Evolutionary conservation across 495 filamentous ascomycete species (phyloP), one percentile per base, ranked within the genome.

Genomic region (Friedmanniomyces endolithicus): DNA sequence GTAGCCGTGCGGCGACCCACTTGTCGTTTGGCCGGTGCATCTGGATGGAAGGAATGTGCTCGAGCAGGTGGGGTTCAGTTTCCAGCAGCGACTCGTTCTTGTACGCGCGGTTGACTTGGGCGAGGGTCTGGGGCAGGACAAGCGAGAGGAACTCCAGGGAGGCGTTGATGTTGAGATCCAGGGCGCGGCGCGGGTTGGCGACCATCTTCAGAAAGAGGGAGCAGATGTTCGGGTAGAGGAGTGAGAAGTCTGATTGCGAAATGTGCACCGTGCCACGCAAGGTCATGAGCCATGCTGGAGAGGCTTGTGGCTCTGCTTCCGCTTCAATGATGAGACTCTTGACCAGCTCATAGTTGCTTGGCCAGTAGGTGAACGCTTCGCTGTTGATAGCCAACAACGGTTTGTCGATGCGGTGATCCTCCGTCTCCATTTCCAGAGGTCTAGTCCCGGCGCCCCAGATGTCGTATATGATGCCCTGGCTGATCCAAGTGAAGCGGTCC

Each of bases 361-460:
- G 70, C 79, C 79, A 81, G 64, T 81, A 75, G 68, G 78, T 78
- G 63, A 80, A 82, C 4, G 77, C 80, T 65, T 83, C 77, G 14
- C 72, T 76, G 55, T 80, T 81, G 64, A 83, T 74, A 17, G 72
- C 75, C 14, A 81, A 65, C 12, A 83, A 61, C 17, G 78, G 79
- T 25, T 69, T 67, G 50, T 65, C 63, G 33, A 81, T 70, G 16
- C 68, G 63, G 52, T 74, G 67, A 12, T 66, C 50, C 9, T 67
- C 55, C 14, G 44, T 16, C 7, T 71, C 63, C 11, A 63, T 56
- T 31, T 55, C 56, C 1, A 61, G 61, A 17, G 64, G 63, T 14
- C 58, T 60, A 25, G 64, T 62, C 1, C 64, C 63, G 16, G 62
- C 69, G 6, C 78, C 78, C 71, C 80, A 82, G 22, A 74, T 71